These are phyloP conservation scores for Nitzschia putrida DNA, from an alignment of 108 stramenopile genomes.

Conservation along the genomic window DNA sequence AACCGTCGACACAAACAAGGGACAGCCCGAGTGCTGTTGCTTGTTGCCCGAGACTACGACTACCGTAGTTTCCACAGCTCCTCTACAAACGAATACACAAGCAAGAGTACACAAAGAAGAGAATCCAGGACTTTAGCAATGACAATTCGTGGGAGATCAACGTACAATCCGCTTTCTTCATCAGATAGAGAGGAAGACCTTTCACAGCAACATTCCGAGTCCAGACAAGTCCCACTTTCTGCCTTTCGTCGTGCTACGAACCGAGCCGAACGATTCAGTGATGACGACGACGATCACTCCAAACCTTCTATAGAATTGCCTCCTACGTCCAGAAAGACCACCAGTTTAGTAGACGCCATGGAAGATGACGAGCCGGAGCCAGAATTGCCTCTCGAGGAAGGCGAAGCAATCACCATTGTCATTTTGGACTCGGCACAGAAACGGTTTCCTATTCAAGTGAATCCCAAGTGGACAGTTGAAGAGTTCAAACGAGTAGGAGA, in stretches of 20 bases:
- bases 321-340: neutral
- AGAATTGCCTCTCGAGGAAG: neutral
- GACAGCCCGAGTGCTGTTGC: too few species aligned
- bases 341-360: slow-evolving; percentile 5
- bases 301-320: neutral
- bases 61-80: too few species aligned
- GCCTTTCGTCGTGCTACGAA: too few species aligned
- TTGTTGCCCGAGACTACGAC: too few species aligned
- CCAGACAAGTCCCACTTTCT: too few species aligned
- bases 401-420: slow-evolving; percentile 38
- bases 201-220: neutral
- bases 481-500: slow-evolving; percentile 52
- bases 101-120: too few species aligned
- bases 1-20: too few species aligned
- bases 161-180: slow-evolving; percentile 23
- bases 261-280: too few species aligned
- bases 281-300: neutral
- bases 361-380: slow-evolving; percentile 14
- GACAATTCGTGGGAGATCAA: slow-evolving; percentile 10
- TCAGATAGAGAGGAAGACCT: slow-evolving; percentile 14
- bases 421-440: slow-evolving; percentile 72
- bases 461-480: slow-evolving; percentile 55
- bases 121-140: neutral
- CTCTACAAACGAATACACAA: too few species aligned
- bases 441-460: slow-evolving; percentile 59